Conservation (phyloP, 495 filamentous ascomycete genomes). For the Jackrogersella minutella region DNA sequence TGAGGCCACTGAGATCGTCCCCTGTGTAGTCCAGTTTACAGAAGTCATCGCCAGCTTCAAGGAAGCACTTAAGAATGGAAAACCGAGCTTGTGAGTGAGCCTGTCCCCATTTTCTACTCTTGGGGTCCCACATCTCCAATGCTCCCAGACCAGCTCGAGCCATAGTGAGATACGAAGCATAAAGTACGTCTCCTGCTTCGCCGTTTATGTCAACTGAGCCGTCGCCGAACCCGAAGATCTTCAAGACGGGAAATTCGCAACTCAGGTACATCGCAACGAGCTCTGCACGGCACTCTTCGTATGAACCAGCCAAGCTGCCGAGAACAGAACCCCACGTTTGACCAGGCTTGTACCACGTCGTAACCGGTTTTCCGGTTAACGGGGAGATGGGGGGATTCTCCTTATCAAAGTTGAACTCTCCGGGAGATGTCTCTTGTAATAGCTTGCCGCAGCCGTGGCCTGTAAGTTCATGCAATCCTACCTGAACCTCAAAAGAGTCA, state of each 20-base stretch:
- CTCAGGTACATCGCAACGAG: slow-evolving; percentile 92
- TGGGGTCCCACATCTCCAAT: slow-evolving; percentile 89
- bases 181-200: slow-evolving; percentile 85
- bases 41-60: slow-evolving; percentile 83
- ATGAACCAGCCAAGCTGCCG: slow-evolving; percentile 81
- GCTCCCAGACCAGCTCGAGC: slow-evolving; percentile 85
- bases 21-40: slow-evolving; percentile 77
- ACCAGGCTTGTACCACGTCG: slow-evolving; percentile 89
- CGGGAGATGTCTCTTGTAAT: slow-evolving; percentile 83
- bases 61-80: slow-evolving; percentile 88
- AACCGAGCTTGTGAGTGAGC: slow-evolving; percentile 95
- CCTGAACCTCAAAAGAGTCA: slow-evolving; percentile 90
- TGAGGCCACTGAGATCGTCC: slow-evolving; percentile 80
- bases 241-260: slow-evolving; percentile 86
- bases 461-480: slow-evolving; percentile 93
- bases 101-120: slow-evolving; percentile 91
- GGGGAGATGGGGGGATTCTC: slow-evolving; percentile 82
- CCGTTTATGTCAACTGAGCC: slow-evolving; percentile 72
- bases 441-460: slow-evolving; percentile 97
- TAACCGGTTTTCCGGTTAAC: slow-evolving; percentile 75
- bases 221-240: slow-evolving; percentile 91
- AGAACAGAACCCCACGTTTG: slow-evolving; percentile 96
- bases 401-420: slow-evolving; percentile 85
- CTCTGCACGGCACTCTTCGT: slow-evolving; percentile 79
- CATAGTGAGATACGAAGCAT: slow-evolving; percentile 88